Conservation (phyloP, 179 eudicot genomes). For the Silene noctiflora region DNA sequence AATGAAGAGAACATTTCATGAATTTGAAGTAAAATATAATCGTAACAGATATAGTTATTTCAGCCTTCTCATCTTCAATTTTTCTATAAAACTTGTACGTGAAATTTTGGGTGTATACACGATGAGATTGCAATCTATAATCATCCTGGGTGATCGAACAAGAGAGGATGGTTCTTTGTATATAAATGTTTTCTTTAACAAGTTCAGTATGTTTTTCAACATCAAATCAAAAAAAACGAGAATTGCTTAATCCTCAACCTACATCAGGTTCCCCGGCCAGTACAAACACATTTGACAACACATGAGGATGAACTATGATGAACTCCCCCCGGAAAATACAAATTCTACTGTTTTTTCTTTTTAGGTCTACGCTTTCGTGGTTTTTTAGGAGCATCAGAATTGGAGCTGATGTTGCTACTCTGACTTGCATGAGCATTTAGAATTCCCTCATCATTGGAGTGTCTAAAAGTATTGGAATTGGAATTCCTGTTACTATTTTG, state of each 20-base stretch:
- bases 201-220: neutral
- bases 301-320: neutral
- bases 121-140: too few species aligned
- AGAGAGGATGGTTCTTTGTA: too few species aligned
- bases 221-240: neutral
- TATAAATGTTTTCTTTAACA: too few species aligned
- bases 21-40: too few species aligned
- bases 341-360: slow-evolving; percentile 58
- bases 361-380: slow-evolving; percentile 89
- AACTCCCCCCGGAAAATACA: neutral
- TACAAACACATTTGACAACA: neutral
- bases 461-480: slow-evolving; percentile 3
- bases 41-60: too few species aligned
- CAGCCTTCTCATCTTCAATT: too few species aligned
- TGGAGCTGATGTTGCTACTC: slow-evolving; percentile 81
- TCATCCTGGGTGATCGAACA: too few species aligned
- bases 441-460: slow-evolving; percentile 29
- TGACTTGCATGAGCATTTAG: slow-evolving; percentile 57
- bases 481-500: slow-evolving; percentile 6
- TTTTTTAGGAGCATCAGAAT: slow-evolving; percentile 83
- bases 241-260: neutral
- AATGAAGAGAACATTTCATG: too few species aligned
- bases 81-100: too few species aligned
- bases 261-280: neutral
- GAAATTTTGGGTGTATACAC: too few species aligned